Evolutionary conservation across 352 stramenopile species (phyloP).

Genomic region (Phytophthora colocasiae): DNA sequence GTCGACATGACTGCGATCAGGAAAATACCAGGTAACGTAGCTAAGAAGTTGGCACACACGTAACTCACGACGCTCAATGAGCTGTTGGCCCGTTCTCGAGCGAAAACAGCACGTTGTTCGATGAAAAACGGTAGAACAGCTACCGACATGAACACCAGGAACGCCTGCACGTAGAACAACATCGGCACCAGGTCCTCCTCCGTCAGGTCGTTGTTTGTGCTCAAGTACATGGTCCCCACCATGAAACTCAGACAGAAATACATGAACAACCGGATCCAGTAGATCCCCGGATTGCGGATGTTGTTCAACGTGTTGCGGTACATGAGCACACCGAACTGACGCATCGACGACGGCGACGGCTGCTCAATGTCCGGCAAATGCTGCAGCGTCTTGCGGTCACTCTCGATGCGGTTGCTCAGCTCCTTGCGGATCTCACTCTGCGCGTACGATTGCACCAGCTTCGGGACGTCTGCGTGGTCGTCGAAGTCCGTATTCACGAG

Average conservation of each 20-base stretch:
- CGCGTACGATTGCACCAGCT: slow-evolving; percentile 31
- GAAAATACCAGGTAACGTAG: slow-evolving; percentile 66
- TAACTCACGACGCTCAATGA: slow-evolving; percentile 81
- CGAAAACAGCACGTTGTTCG: slow-evolving; percentile 76
- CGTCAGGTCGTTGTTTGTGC: slow-evolving; percentile 48
- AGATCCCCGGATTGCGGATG: slow-evolving; percentile 70
- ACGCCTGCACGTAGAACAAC: slow-evolving; percentile 89
- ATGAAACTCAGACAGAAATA: slow-evolving; percentile 76
- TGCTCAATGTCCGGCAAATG: slow-evolving; percentile 30
- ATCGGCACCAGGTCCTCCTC: slow-evolving; percentile 57
- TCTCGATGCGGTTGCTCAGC: slow-evolving; percentile 12
- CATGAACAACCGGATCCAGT: slow-evolving; percentile 77
- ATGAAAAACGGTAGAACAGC: slow-evolving; percentile 90
- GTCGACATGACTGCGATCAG: slow-evolving; percentile 71
- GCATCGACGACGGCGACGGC: slow-evolving; percentile 33
- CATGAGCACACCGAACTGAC: slow-evolving; percentile 55
- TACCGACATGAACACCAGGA: slow-evolving; percentile 91
- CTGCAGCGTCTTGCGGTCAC: slow-evolving; percentile 29
- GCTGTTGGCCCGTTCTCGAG: slow-evolving; percentile 69
- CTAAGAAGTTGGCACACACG: slow-evolving; percentile 75
- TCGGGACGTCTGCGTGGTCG: slow-evolving; percentile 38
- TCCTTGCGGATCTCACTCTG: slow-evolving; percentile 22
- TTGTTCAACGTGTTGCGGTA: slow-evolving; percentile 72
- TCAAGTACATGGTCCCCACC: slow-evolving; percentile 79
- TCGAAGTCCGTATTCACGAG: slow-evolving; percentile 72